Evolutionary conservation across 345 rosid species (phyloP).

Genomic region (Draba incana): DNA sequence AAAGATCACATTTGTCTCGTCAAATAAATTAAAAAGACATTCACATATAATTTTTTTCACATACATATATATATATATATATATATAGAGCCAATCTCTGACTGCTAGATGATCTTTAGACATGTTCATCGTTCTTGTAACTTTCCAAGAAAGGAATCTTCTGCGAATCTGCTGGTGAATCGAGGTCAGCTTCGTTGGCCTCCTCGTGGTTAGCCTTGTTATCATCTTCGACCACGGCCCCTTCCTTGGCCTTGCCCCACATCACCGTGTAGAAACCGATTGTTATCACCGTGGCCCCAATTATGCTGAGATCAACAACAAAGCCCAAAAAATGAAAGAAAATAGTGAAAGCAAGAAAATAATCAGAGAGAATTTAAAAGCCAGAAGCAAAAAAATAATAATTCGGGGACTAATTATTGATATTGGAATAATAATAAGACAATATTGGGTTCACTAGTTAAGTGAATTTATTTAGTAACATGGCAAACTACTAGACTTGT

Average conservation of each 20-base stretch:
- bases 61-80: neutral
- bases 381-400: too few species aligned
- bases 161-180: slow-evolving; percentile 41
- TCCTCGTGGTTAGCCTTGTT: slow-evolving; percentile 29
- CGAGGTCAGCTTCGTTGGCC: slow-evolving; percentile 34
- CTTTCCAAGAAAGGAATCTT: slow-evolving; percentile 65
- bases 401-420: too few species aligned
- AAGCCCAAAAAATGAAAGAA: neutral
- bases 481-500: slow-evolving; percentile 1
- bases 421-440: too few species aligned
- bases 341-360: neutral
- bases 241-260: slow-evolving; percentile 89
- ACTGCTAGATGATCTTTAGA: slow-evolving; percentile 33
- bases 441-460: neutral
- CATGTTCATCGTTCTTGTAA: slow-evolving; percentile 49
- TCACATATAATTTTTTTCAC: slow-evolving; percentile 12
- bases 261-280: slow-evolving; percentile 79
- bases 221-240: slow-evolving; percentile 50
- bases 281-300: slow-evolving; percentile 75
- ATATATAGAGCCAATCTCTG: slow-evolving; percentile 15
- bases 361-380: neutral
- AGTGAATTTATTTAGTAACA: neutral
- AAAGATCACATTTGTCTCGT: slow-evolving; percentile 29
- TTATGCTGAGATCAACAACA: slow-evolving; percentile 47
- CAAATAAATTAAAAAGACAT: slow-evolving; percentile 32